phyloP scores from a whole-genome alignment of 83 land plant species.

The Larix sibirica region DNA sequence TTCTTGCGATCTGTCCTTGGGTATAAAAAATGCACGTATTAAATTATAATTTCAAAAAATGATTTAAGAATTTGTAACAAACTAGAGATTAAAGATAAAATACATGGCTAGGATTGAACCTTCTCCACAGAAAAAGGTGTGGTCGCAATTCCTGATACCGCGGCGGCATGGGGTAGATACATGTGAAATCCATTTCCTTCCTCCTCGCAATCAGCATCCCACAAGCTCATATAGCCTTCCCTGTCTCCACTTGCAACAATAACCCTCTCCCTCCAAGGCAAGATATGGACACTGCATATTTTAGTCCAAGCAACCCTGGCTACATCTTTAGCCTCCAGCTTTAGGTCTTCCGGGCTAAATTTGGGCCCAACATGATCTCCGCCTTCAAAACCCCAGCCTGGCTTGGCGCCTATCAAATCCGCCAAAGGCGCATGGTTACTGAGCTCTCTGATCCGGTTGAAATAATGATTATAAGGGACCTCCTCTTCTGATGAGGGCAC shows the following conservation, averaged over 20 bases:
- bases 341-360: slow-evolving; percentile 21
- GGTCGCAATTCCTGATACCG: slow-evolving; percentile 55
- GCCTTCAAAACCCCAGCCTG: slow-evolving; percentile 30
- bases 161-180: slow-evolving; percentile 50
- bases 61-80: not conserved
- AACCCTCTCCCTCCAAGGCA: slow-evolving; percentile 32
- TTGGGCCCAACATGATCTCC: not conserved
- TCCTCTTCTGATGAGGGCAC: too few species aligned
- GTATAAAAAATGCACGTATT: too few species aligned
- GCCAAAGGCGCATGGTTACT: slow-evolving; percentile 13
- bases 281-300: slow-evolving; percentile 41
- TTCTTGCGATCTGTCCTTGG: too few species aligned
- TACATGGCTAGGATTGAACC: slow-evolving; percentile 19
- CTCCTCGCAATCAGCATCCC: slow-evolving; percentile 56
- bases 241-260: slow-evolving; percentile 55
- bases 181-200: slow-evolving; percentile 46
- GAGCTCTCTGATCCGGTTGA: too few species aligned
- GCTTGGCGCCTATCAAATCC: not conserved
- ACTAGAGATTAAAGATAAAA: not conserved
- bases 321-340: slow-evolving; percentile 50
- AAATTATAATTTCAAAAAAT: too few species aligned
- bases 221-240: slow-evolving; percentile 63
- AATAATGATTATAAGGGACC: too few species aligned
- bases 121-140: slow-evolving; percentile 42
- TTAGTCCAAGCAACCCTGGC: slow-evolving; percentile 40